Evolutionary conservation across 768 basidiomycete species (phyloP).

Genomic region (Lactarius sp.): DNA sequence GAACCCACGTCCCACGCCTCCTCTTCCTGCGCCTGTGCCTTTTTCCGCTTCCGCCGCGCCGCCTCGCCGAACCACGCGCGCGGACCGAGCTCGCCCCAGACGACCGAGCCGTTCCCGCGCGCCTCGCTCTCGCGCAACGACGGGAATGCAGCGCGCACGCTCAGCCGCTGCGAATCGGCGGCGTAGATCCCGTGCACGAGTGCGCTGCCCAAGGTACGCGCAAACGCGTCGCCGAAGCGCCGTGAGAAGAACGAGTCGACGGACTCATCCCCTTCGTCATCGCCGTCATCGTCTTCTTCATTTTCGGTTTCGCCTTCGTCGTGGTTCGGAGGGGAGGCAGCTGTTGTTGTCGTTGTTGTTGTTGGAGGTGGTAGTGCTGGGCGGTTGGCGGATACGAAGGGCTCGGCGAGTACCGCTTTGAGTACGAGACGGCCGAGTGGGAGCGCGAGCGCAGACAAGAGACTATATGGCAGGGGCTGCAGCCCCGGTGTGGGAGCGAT

Average conservation of each 20-base stretch:
- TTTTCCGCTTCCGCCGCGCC: conserved; percentile 4
- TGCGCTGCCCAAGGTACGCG: conserved; percentile 67
- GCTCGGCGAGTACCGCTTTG: conserved; percentile 53
- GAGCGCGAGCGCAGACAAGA: conserved; percentile 36
- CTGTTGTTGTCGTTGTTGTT: not conserved
- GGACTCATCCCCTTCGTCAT: conserved; percentile 57
- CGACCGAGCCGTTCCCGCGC: conserved; percentile 61
- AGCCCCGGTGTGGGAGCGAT: conserved; percentile 51
- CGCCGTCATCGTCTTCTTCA: not conserved
- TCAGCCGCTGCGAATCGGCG: conserved; percentile 70
- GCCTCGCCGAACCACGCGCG: conserved; percentile 22
- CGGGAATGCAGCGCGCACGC: conserved; percentile 74
- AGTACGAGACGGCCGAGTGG: conserved; percentile 44
- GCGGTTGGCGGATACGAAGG: conserved; percentile 36
- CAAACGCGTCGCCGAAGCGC: conserved; percentile 67
- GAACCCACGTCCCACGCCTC: conserved; percentile 42
- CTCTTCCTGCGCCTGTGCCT: conserved; percentile 19
- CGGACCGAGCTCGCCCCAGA: conserved; percentile 49
- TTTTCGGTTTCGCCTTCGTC: not conserved
- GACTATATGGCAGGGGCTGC: conserved; percentile 41
- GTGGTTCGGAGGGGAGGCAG: not conserved
- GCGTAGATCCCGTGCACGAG: conserved; percentile 93
- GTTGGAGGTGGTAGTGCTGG: not conserved
- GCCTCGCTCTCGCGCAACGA: conserved; percentile 66
- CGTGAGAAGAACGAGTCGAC: conserved; percentile 73